phyloP scores from a whole-genome alignment of 2,329 filamentous ascomycete genomes.

The Alternaria conjuncta region DNA sequence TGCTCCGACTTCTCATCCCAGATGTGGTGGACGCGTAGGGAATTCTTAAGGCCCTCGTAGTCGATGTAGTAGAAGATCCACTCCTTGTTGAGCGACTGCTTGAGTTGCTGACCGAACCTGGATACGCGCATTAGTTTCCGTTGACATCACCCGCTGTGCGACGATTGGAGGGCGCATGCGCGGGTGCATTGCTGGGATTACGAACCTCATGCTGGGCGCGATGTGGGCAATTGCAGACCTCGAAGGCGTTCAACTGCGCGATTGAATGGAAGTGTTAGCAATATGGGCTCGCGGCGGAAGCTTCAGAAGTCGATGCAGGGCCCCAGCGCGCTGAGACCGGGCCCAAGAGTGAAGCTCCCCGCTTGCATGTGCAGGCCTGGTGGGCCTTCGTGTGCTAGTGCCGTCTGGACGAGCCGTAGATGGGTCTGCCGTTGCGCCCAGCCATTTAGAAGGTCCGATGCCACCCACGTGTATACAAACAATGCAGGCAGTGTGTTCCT shows the following conservation, averaged over 20 bases:
- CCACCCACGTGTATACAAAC: conserved; percentile 24
- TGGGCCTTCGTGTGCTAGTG: conserved; percentile 15
- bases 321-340: conserved; percentile 5
- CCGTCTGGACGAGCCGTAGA: conserved; percentile 15
- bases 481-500: conserved; percentile 8
- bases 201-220: conserved; percentile 31
- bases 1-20: conserved; percentile 95
- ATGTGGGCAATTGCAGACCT: conserved; percentile 13
- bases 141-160: conserved; percentile 26
- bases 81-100: conserved; percentile 93
- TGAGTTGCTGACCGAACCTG: conserved; percentile 94
- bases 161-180: conserved; percentile 19
- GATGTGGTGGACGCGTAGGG: conserved; percentile 76
- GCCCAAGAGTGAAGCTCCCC: conserved; percentile 14
- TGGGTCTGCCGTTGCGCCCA: conserved; percentile 14
- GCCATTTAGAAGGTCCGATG: conserved; percentile 25
- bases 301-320: conserved; percentile 9
- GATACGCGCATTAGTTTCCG: conserved; percentile 32
- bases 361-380: conserved; percentile 17
- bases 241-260: not conserved
- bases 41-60: conserved; percentile 90
- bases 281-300: conserved; percentile 8
- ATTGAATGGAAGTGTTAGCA: conserved; percentile 13
- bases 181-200: conserved; percentile 8
- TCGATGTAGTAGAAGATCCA: conserved; percentile 99